Evolutionary conservation across 1,284 basidiomycete genomes (phyloP).

Genomic region (Meripilus lineatus): DNA sequence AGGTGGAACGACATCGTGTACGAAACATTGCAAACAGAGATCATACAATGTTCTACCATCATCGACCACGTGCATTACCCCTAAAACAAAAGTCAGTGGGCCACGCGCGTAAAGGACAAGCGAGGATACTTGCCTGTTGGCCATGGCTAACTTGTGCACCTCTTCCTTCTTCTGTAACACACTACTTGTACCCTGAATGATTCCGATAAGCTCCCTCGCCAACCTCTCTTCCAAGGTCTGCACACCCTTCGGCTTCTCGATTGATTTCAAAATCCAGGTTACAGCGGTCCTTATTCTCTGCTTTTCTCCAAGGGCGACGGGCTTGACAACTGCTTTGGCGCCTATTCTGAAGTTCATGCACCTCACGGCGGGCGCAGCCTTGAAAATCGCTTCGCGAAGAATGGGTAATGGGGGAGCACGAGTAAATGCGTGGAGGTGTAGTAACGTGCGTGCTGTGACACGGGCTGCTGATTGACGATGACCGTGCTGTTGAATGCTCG

Average conservation of each 20-base stretch:
- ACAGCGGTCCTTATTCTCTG: constrained; percentile 68
- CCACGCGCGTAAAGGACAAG: no score
- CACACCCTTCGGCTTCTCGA: constrained; percentile 42
- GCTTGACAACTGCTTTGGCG: constrained; percentile 60
- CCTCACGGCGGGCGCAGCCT: constrained; percentile 64
- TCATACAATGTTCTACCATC: no score
- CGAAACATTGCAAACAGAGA: no score
- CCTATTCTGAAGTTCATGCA: constrained; percentile 47
- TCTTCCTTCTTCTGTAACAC: constrained; percentile 55
- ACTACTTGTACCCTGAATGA: constrained; percentile 55
- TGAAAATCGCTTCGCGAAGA: constrained; percentile 62
- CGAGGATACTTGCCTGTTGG: constrained; percentile 69
- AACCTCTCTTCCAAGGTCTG: constrained; percentile 59
- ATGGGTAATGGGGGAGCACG: constrained; percentile 74
- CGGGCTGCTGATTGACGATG: constrained; percentile 62
- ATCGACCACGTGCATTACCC: no score
- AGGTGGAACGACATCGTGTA: no score
- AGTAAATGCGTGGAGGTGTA: constrained; percentile 71
- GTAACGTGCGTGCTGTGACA: constrained; percentile 55
- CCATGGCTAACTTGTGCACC: constrained; percentile 68
- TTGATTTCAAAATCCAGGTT: constrained; percentile 60
- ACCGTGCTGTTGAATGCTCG: constrained; percentile 63
- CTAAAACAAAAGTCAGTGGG: no score
- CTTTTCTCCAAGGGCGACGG: constrained; percentile 71
- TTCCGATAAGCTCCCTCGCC: constrained; percentile 68